Base-by-base conservation (phyloP, 2,329 filamentous ascomycete species). In the Verticillium nubilum region DNA sequence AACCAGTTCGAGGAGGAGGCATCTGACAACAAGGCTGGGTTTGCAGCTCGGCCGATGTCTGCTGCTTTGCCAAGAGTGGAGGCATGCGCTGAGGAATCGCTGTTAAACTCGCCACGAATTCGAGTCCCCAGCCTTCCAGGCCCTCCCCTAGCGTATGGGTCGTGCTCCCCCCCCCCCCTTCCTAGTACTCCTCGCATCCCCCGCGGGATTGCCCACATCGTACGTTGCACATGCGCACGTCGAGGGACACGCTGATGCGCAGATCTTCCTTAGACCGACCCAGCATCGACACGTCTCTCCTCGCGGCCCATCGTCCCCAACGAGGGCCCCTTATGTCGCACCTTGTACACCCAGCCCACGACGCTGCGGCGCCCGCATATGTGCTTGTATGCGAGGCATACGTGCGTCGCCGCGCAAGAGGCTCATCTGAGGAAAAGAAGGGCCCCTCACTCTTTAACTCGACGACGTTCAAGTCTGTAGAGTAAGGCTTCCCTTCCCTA, bases 301-400 rank as follows among this genome's bases (percentile, higher is more conserved):
- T 47, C 42, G 19, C 42, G 12, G 9, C 2, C 19, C 42, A 47
- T 47, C n/a, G 42, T 47, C 42, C 42, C 42, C n/a, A n/a, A 12
- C n/a, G n/a, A n/a, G n/a, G n/a, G 42, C 7, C 42, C 10, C 42
- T n/a, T 47, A 47, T 19, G 42, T 47, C 42, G 42, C 19, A 47
- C 42, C 19, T 23, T n/a, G 42, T 47, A 47, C 42, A 23, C 13
- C 42, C 42, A 56, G 54, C 54, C 64, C 62, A 69, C 33, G 5
- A 47, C 37, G 52, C 54, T 60, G 61, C 61, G 35, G 59, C 60
- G 56, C 53, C 56, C 28, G 53, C 67, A 72, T 72, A 75, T 47
- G 42, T 47, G 19, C 42, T 47, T 12, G 42, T 47, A 47, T 76
- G 72, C 74, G 71, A 68, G 76, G 70, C 74, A 76, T 75, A 75